Base-by-base conservation (phyloP, 495 filamentous ascomycete genomes). In the Tuber borchii region DNA sequence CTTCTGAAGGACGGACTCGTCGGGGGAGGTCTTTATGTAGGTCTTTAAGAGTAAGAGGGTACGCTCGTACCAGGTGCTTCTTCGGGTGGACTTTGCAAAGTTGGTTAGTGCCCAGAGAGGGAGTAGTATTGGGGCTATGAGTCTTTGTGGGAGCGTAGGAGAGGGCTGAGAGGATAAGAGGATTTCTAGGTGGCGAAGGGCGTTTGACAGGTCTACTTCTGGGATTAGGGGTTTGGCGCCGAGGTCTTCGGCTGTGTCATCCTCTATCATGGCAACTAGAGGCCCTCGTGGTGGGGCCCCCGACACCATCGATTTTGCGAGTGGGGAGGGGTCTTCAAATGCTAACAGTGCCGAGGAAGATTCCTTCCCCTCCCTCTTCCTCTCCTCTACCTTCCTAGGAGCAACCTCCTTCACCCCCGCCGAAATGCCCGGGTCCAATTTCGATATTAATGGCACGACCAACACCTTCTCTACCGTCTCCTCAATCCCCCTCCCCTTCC, bases 111-210 rank as follows among this genome's bases (percentile, higher is more conserved):
- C 88, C 89, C 89, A 91, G 22, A 91, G 83, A 1, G 88, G 87
- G 45, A 90, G 84, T 20, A 90, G 80, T 31, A 88, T 83, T 0
- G 88, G 89, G 40, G 85, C 82, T 14, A 91, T 73, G 6, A 90
- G 82, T 71, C 89, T 85, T 75, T 88, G 88, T 3, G 89, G 84
- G 0, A 90, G 84, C 4, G 87, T 85, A 26, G 89, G 88, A 75
- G 90, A 88, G 6, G 89, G 87, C 77, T 89, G 88, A 26, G 89
- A 87, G 31, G 86, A 76, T 10, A 87, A 79, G 44, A 91, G 81
- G 40, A 78, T 82, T 37, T 82, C 82, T 10, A 91, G 74, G 39
- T 88, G 85, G 34, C 85, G 78, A 37, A 91, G 69, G 4, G 88
- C 86, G 14, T n/a, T 69, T 0, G 75, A 71, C 20, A 83, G 82